Percentiles rank a stretch among this genome's conserved stretches.
Evolutionary conservation across 306 rosid species (phyloP).

Genomic region (Quercus berberidifolia): DNA sequence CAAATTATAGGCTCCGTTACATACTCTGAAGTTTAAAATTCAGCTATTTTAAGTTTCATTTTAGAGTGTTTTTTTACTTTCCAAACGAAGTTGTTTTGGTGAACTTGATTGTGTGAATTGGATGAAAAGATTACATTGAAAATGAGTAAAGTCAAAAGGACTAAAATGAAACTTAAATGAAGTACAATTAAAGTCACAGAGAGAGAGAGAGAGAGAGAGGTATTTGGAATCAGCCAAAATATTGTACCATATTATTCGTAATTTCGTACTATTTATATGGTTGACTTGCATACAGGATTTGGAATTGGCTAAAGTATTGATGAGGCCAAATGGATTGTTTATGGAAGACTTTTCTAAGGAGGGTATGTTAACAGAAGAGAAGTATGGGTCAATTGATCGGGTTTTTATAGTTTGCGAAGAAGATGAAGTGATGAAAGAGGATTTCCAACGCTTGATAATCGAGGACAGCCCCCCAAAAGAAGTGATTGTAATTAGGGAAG

Average conservation of each 20-base stretch:
- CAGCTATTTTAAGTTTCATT: no score
- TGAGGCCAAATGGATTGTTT: constrained; percentile 35
- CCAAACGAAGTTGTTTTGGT: no score
- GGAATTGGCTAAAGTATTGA: constrained; percentile 29
- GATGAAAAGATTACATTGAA: no score
- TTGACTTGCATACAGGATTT: constrained; percentile 21
- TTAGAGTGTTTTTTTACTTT: no score
- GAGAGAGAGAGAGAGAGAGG: no score
- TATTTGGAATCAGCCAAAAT: no score
- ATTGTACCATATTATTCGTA: neutral
- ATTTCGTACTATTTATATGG: neutral
- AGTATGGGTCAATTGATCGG: constrained; percentile 38
- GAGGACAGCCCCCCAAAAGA: constrained; percentile 30
- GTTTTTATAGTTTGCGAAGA: constrained; percentile 23
- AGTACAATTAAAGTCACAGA: no score
- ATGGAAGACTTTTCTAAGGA: constrained; percentile 33
- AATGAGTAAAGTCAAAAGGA: no score
- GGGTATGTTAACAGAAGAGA: constrained; percentile 23
- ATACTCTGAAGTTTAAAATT: no score
- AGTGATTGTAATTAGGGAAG: constrained; percentile 39
- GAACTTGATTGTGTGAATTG: no score
- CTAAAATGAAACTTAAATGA: no score
- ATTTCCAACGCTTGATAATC: constrained; percentile 46
- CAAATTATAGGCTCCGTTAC: no score
- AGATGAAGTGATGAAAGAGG: constrained; percentile 28